Percentiles rank a stretch among this genome's conserved stretches.
phyloP scores from a whole-genome alignment of 2,329 filamentous ascomycete species.

The Gnomoniopsis smithogilvyi region DNA sequence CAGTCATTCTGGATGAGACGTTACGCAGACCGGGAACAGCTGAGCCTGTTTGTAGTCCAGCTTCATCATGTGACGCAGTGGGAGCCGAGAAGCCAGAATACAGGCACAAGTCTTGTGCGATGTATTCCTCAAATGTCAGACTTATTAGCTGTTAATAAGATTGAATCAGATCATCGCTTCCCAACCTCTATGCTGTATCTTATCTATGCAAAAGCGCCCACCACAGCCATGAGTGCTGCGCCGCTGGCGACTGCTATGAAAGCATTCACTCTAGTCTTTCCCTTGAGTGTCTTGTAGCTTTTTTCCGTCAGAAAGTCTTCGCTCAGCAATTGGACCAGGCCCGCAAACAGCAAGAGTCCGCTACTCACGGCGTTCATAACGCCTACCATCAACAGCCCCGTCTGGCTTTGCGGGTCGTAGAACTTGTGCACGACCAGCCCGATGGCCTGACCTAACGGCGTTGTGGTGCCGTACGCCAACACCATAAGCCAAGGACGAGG shows the following conservation, averaged over 20 bases:
- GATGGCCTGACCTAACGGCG: slow-evolving; percentile 79
- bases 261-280: slow-evolving; percentile 58
- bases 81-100: too few species aligned
- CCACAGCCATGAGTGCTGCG: slow-evolving; percentile 65
- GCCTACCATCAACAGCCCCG: slow-evolving; percentile 76
- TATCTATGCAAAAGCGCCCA: slow-evolving; percentile 66
- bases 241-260: slow-evolving; percentile 62
- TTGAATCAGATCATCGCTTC: background rate
- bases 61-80: too few species aligned
- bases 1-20: too few species aligned
- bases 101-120: too few species aligned
- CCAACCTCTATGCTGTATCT: background rate
- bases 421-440: slow-evolving; percentile 73
- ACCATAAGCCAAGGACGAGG: slow-evolving; percentile 81
- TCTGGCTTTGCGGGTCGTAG: slow-evolving; percentile 75
- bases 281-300: slow-evolving; percentile 65
- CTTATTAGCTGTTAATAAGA: too few species aligned
- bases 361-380: slow-evolving; percentile 85
- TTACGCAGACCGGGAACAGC: too few species aligned
- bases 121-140: too few species aligned
- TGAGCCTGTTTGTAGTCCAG: too few species aligned
- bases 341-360: slow-evolving; percentile 77
- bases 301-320: slow-evolving; percentile 80
- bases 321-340: slow-evolving; percentile 77
- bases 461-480: slow-evolving; percentile 71